Evolutionary conservation across 176 grass and related monocot species (phyloP).

Genomic region (Paspalum vaginatum): DNA sequence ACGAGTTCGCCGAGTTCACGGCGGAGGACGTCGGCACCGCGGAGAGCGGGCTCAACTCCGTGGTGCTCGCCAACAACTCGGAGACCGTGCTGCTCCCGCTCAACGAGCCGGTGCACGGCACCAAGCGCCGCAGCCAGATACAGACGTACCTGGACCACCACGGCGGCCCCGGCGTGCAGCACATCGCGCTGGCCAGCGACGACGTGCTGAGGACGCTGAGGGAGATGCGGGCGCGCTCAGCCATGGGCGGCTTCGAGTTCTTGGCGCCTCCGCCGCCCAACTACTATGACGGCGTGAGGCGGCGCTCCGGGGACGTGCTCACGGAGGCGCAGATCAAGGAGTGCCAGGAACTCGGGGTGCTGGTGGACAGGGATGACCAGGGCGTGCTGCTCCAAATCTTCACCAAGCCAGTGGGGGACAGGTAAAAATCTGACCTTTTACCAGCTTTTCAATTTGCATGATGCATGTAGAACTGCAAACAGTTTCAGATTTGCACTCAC

Average conservation of each 20-base stretch:
- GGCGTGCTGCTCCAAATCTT: slow-evolving; percentile 95
- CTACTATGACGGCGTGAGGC: slow-evolving; percentile 82
- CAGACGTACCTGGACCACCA: slow-evolving; percentile 95
- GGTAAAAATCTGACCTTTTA: slow-evolving; percentile 41
- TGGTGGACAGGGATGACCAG: slow-evolving; percentile 96
- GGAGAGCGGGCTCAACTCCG: slow-evolving; percentile 94
- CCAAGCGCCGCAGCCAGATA: slow-evolving; percentile 96
- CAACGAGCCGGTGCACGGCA: slow-evolving; percentile 97
- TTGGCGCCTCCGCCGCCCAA: slow-evolving; percentile 54
- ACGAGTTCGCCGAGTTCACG: slow-evolving; percentile 98
- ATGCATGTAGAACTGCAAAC: slow-evolving; percentile 7
- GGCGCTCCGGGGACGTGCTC: slow-evolving; percentile 72
- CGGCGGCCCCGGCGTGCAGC: slow-evolving; percentile 84
- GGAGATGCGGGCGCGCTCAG: slow-evolving; percentile 60
- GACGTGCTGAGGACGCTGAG: slow-evolving; percentile 79
- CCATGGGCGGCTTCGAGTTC: slow-evolving; percentile 82
- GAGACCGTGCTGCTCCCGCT: slow-evolving; percentile 80
- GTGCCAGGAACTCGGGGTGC: slow-evolving; percentile 81
- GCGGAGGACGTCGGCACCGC: slow-evolving; percentile 82
- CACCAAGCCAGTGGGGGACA: slow-evolving; percentile 92
- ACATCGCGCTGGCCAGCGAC: slow-evolving; percentile 76
- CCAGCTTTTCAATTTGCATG: background rate
- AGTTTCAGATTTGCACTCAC: no score
- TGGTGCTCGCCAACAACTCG: slow-evolving; percentile 89
- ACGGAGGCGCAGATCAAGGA: slow-evolving; percentile 79